Conservation (phyloP, 441 rosid species). For the Adansonia madagascariensis region DNA sequence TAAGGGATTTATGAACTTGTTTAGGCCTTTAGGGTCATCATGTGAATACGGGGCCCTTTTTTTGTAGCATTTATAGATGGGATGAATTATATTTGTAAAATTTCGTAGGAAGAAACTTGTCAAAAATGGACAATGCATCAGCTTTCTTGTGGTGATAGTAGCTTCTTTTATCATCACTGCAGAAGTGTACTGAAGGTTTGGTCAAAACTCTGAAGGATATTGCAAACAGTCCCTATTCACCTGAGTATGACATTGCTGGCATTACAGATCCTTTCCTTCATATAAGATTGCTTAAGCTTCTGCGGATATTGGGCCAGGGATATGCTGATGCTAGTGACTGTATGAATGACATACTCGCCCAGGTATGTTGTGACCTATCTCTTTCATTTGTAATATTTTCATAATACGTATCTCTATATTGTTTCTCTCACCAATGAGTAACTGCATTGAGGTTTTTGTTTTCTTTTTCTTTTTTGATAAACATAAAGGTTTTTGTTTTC, state of each 20-base stretch:
- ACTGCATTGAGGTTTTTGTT: not conserved
- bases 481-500: not conserved
- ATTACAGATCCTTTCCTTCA: slow-evolving; percentile 96
- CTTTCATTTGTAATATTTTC: not conserved
- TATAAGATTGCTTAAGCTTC: slow-evolving; percentile 85
- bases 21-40: not conserved
- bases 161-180: slow-evolving; percentile 37
- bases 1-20: not conserved
- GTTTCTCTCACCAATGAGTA: not conserved
- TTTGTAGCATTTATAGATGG: not conserved
- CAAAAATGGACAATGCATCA: slow-evolving; percentile 16
- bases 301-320: slow-evolving; percentile 91
- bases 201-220: slow-evolving; percentile 85
- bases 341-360: slow-evolving; percentile 99
- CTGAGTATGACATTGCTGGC: slow-evolving; percentile 98
- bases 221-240: slow-evolving; percentile 90
- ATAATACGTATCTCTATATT: not conserved
- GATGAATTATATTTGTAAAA: slow-evolving; percentile 5
- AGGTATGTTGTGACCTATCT: slow-evolving; percentile 52
- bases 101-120: slow-evolving; percentile 11
- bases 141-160: slow-evolving; percentile 29
- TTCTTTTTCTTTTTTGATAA: not conserved
- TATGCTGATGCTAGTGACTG: slow-evolving; percentile 93
- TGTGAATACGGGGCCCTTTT: not conserved
- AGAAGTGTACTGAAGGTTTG: slow-evolving; percentile 91